Percentiles rank a stretch among this genome's conserved stretches.
Evolutionary conservation across 2,329 filamentous ascomycete genomes (phyloP).

Genomic region (Aspergillus tamarii): DNA sequence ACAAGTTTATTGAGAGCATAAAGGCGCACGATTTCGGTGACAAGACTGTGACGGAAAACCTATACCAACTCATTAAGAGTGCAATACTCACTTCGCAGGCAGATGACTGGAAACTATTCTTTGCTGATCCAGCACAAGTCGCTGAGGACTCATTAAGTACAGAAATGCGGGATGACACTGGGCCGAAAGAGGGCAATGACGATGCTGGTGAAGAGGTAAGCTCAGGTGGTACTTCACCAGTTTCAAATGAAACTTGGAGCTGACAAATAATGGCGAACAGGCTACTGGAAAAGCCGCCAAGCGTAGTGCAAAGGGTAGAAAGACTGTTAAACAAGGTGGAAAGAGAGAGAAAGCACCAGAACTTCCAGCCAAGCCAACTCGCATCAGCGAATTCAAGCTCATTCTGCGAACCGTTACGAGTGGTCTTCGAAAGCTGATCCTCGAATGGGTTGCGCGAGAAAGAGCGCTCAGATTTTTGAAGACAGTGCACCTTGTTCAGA

Average conservation of each 20-base stretch:
- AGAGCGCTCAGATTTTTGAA: conserved; percentile 30
- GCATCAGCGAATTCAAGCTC: conserved; percentile 20
- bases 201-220: background rate
- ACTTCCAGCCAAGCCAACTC: conserved; percentile 19
- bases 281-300: background rate
- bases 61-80: conserved; percentile 24
- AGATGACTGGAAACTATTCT: conserved; percentile 38
- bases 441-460: conserved; percentile 26
- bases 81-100: conserved; percentile 21
- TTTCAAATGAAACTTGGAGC: background rate
- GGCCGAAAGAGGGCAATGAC: background rate
- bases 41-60: conserved; percentile 25
- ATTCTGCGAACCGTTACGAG: conserved; percentile 24
- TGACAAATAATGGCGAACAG: background rate
- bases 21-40: conserved; percentile 35
- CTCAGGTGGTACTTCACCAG: background rate
- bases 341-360: conserved; percentile 4
- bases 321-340: background rate
- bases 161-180: background rate
- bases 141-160: background rate
- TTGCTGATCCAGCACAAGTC: conserved; percentile 9
- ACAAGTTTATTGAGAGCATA: conserved; percentile 33
- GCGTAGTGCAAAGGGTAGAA: background rate
- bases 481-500: conserved; percentile 26
- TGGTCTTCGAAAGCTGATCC: conserved; percentile 22